Conservation (phyloP, 2,329 filamentous ascomycete genomes). For the Rachicladosporium sp. region DNA sequence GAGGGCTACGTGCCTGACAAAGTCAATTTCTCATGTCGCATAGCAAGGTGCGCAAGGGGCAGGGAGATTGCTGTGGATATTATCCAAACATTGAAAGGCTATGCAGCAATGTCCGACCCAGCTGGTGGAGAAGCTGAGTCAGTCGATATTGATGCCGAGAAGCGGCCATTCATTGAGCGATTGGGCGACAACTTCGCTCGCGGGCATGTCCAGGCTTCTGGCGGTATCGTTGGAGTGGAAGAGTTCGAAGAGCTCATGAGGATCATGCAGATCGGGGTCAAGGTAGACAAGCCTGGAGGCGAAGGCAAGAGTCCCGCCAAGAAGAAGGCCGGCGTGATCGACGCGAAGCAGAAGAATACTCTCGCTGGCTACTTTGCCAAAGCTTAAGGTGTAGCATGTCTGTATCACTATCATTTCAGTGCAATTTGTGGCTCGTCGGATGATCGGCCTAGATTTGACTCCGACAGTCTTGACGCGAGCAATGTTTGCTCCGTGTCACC, state of each 20-base stretch:
- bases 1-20: constrained; percentile 50
- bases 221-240: constrained; percentile 47
- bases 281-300: constrained; percentile 28
- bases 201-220: constrained; percentile 56
- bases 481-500: too few species aligned
- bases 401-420: constrained; percentile 1
- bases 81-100: constrained; percentile 43
- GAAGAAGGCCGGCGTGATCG: constrained; percentile 23
- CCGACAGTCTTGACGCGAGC: too few species aligned
- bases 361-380: constrained; percentile 45
- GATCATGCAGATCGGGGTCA: constrained; percentile 47
- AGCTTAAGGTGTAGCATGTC: constrained; percentile 1
- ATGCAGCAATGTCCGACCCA: constrained; percentile 34
- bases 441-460: too few species aligned
- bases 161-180: constrained; percentile 30
- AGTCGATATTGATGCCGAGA: constrained; percentile 5
- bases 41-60: constrained; percentile 44
- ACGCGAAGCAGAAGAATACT: constrained; percentile 39
- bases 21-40: constrained; percentile 56
- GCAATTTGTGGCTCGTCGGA: too few species aligned
- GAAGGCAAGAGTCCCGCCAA: constrained; percentile 21
- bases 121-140: constrained; percentile 18
- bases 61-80: constrained; percentile 49
- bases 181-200: constrained; percentile 53
- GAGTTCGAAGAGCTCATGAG: constrained; percentile 55